Evolutionary conservation across 1,284 basidiomycete genomes (phyloP), one percentile per base, ranked within the genome.

Genomic region (Tilletia caries): DNA sequence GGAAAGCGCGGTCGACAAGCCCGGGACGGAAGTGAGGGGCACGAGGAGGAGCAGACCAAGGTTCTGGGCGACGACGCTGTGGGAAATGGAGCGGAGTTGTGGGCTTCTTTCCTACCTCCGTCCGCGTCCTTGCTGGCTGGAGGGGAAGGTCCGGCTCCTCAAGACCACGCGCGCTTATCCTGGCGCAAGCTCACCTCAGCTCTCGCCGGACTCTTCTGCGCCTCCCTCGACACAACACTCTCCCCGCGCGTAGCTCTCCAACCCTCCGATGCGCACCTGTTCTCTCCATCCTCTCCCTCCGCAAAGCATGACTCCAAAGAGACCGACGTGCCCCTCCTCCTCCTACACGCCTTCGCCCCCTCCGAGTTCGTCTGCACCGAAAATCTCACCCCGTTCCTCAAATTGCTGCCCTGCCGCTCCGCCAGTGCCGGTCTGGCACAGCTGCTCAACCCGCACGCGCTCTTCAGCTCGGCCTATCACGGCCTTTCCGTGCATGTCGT

Each of bases 361-460:
- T 92, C 89, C 6, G 91, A 93, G 79, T 87, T 90, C 73, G 91
- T 96, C 20, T 98, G 95, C 82, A 98, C 95, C 1, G 96, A 98
- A 82, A 98, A 98, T 83, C 85, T 98, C 5, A 95, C 95, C 0
- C 95, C 96, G 0, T 95, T 98, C 84, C 87, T 98, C 68, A 93
- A 95, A 79, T 89, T 98, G 5, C 86, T 98, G 1, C 95, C 96
- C 0, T 98, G 95, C 86, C 93, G 95, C 82, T 89, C 91, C 1
- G 85, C 88, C n/a, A 33, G 66, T 33, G 92, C 93, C 0, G 95
- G 95, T 12, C 87, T 98, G n/a, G 92, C 92, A 0, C 86, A 85
- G 8, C 86, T 98, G 1, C 86, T 98, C 50, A 92, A 95, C 77
- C 91, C 93, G 0, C 93, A 97, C 75, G 87, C 87, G 3, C 84